Conservation (phyloP, 352 stramenopile species). For the Globisporangium solare region DNA sequence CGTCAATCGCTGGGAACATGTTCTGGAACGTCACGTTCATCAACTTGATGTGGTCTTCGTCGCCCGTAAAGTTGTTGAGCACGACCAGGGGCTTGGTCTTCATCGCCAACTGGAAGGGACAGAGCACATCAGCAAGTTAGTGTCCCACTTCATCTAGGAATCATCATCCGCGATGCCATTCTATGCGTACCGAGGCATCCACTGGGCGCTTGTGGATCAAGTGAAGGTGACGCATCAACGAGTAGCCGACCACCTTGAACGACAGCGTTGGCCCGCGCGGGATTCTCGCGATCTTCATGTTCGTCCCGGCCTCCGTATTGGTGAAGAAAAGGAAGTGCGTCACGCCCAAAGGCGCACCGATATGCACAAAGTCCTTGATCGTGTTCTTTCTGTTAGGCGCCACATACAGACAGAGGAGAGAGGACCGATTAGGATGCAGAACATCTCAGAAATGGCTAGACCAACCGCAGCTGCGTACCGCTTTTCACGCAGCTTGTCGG, state of each 20-base stretch:
- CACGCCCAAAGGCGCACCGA: slow-evolving; percentile 91
- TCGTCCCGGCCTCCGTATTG: slow-evolving; percentile 92
- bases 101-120: slow-evolving; percentile 42
- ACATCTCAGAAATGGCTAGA: background rate
- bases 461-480: slow-evolving; percentile 20
- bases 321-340: slow-evolving; percentile 97
- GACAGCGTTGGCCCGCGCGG: slow-evolving; percentile 93
- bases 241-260: slow-evolving; percentile 91
- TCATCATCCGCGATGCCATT: background rate
- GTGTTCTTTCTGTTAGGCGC: slow-evolving; percentile 58
- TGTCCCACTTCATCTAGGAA: too few species aligned
- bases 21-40: slow-evolving; percentile 99
- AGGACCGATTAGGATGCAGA: background rate
- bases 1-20: slow-evolving; percentile 99
- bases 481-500: slow-evolving; percentile 90
- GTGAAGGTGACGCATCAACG: slow-evolving; percentile 91
- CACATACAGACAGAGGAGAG: background rate
- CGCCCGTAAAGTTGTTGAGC: slow-evolving; percentile 98
- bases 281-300: slow-evolving; percentile 92
- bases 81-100: slow-evolving; percentile 94
- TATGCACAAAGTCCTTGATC: slow-evolving; percentile 89
- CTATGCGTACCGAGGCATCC: slow-evolving; percentile 56
- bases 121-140: too few species aligned
- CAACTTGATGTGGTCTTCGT: slow-evolving; percentile 85
- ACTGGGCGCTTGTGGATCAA: slow-evolving; percentile 89